Conservation (phyloP, 2,329 filamentous ascomycete genomes). For the Laburnicola sp. region DNA sequence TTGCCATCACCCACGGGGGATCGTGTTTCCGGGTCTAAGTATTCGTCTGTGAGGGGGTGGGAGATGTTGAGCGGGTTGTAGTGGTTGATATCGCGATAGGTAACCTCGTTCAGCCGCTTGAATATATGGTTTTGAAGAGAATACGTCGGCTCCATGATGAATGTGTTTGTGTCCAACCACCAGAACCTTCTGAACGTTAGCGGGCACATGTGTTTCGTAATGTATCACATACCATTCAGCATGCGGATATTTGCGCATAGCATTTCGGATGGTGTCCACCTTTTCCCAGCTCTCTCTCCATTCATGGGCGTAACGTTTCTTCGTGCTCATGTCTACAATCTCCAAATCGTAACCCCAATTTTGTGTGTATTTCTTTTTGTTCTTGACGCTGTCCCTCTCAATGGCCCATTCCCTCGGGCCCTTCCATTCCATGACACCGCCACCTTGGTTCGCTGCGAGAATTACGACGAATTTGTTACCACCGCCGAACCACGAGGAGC, state of each 20-base stretch:
- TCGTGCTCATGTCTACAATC: conserved; percentile 97
- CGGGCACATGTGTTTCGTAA: neutral
- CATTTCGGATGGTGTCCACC: conserved; percentile 87
- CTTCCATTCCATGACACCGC: conserved; percentile 99
- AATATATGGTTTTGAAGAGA: conserved; percentile 92
- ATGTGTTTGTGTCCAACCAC: conserved; percentile 98
- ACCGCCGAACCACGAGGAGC: conserved; percentile 74
- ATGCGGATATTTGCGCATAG: conserved; percentile 89
- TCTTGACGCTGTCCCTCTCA: conserved; percentile 91
- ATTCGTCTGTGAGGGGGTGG: conserved; percentile 74
- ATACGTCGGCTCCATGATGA: conserved; percentile 93
- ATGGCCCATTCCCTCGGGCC: conserved; percentile 97
- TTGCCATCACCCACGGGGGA: conserved; percentile 78
- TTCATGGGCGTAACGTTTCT: conserved; percentile 97
- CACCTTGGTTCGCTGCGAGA: conserved; percentile 88
- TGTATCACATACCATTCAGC: conserved; percentile 79
- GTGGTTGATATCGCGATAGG: conserved; percentile 93
- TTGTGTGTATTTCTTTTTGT: conserved; percentile 86
- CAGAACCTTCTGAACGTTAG: conserved; percentile 76
- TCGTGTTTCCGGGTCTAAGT: conserved; percentile 73
- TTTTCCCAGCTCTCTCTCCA: conserved; percentile 99
- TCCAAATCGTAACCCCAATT: conserved; percentile 95
- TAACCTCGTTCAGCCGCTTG: conserved; percentile 70
- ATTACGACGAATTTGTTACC: conserved; percentile 94
- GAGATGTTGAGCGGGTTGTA: conserved; percentile 95